These are phyloP conservation scores for Candida tropicalis DNA, from an alignment of 1,139 yeast genomes.

Conservation along the genomic window DNA sequence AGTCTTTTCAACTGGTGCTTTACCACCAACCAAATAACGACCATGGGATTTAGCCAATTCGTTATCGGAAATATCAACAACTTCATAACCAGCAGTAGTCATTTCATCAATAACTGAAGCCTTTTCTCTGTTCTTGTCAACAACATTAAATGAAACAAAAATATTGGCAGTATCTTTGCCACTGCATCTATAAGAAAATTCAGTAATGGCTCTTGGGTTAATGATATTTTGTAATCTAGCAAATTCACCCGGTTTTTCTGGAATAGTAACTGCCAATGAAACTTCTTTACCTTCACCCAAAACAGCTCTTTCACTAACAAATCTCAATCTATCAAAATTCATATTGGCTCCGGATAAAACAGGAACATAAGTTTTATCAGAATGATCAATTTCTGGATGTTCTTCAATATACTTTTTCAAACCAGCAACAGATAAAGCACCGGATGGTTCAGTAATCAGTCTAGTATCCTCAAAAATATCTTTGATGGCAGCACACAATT, in stretches of 20 bases:
- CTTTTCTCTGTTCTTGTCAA: constrained; percentile 63
- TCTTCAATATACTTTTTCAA: constrained; percentile 74
- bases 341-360: constrained; percentile 94
- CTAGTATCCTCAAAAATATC: constrained; percentile 96
- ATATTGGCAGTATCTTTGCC: constrained; percentile 67
- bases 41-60: constrained; percentile 97
- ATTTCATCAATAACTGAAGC: constrained; percentile 40
- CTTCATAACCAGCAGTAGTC: constrained; percentile 54
- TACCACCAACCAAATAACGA: constrained; percentile 93
- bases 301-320: constrained; percentile 97
- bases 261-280: constrained; percentile 84
- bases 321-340: constrained; percentile 94
- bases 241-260: constrained; percentile 92
- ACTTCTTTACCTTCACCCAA: constrained; percentile 98
- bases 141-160: constrained; percentile 84
- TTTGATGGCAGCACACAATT: constrained; percentile 95
- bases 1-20: constrained; percentile 25
- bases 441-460: constrained; percentile 93
- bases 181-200: constrained; percentile 82
- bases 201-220: constrained; percentile 88
- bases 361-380: constrained; percentile 76
- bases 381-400: constrained; percentile 71
- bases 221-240: constrained; percentile 70
- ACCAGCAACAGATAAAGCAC: constrained; percentile 96
- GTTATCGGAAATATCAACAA: constrained; percentile 83